phyloP scores from a whole-genome alignment of 108 stramenopile genomes.

The Skeletonema menzelii region DNA sequence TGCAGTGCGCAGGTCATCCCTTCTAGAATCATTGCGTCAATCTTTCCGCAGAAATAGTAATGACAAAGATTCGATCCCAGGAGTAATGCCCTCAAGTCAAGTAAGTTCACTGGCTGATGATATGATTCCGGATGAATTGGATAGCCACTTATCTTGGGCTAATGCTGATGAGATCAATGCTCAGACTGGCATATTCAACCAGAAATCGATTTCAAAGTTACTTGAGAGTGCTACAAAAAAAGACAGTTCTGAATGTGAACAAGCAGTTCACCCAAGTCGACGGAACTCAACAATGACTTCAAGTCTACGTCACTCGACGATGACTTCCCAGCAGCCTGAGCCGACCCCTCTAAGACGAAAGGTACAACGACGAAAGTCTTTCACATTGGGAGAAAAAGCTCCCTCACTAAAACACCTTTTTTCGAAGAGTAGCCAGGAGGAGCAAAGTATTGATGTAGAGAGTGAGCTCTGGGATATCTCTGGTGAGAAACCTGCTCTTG shows the following conservation, averaged over 20 bases:
- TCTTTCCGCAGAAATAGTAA: background rate
- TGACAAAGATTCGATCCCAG: too few species aligned
- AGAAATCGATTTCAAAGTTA: background rate
- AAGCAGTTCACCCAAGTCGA: background rate
- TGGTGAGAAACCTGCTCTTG: background rate
- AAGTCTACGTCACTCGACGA: too few species aligned
- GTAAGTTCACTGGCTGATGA: too few species aligned
- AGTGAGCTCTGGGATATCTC: background rate
- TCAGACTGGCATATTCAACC: conserved; percentile 8
- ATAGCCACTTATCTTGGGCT: background rate
- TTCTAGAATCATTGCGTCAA: background rate
- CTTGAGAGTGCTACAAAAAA: background rate
- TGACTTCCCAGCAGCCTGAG: background rate
- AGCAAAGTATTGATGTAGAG: background rate
- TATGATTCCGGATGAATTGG: too few species aligned
- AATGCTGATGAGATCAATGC: conserved; percentile 8
- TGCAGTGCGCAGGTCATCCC: background rate
- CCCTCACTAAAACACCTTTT: background rate
- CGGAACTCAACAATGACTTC: too few species aligned
- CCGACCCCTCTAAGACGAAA: background rate
- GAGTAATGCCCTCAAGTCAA: background rate
- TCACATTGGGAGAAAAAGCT: background rate
- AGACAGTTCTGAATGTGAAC: background rate
- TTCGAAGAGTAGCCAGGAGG: background rate
- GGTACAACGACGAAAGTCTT: background rate